Percentiles rank a stretch among this genome's conserved stretches.
phyloP scores from a whole-genome alignment of 1,284 basidiomycete species.

The Ceratobasidium sp. region DNA sequence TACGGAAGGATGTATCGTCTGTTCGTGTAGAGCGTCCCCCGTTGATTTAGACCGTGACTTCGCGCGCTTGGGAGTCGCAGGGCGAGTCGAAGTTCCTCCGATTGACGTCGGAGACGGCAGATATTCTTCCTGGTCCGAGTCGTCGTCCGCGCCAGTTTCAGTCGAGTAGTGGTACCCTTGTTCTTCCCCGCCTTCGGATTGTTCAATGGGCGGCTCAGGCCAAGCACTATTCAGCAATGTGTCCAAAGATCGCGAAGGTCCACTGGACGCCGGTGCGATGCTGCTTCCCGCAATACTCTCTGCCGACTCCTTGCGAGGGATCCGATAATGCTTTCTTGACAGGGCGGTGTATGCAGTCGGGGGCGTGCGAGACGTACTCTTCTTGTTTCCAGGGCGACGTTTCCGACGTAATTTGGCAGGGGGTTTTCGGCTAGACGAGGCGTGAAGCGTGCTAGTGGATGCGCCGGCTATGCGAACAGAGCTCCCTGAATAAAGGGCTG shows the following conservation, averaged over 20 bases:
- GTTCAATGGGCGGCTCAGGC: slow-evolving; percentile 22
- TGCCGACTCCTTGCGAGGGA: not conserved
- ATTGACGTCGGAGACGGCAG: slow-evolving; percentile 14
- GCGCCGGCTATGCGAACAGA: not conserved
- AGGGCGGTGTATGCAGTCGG: slow-evolving; percentile 18
- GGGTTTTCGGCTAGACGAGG: not conserved
- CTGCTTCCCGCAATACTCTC: slow-evolving; percentile 2
- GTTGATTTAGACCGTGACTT: not conserved
- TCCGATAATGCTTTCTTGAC: not conserved
- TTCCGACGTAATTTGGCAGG: slow-evolving; percentile 8
- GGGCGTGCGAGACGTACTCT: not conserved
- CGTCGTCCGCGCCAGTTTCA: slow-evolving; percentile 23
- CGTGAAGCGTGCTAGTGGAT: slow-evolving; percentile 22
- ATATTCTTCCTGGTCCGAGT: slow-evolving; percentile 24
- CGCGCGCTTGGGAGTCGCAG: not conserved
- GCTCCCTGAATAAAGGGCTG: not conserved
- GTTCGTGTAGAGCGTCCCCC: not conserved
- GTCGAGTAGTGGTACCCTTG: not conserved
- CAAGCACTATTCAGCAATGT: slow-evolving; percentile 23
- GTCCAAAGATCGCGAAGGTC: slow-evolving; percentile 15
- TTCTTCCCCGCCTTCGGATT: not conserved
- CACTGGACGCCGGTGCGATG: not conserved
- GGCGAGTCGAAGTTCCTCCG: not conserved
- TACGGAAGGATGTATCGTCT: not conserved
- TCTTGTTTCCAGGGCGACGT: slow-evolving; percentile 9